Evolutionary conservation across 1,284 basidiomycete genomes (phyloP), one percentile per base, ranked within the genome.

Genomic region (Cryptococcus neoformans): DNA sequence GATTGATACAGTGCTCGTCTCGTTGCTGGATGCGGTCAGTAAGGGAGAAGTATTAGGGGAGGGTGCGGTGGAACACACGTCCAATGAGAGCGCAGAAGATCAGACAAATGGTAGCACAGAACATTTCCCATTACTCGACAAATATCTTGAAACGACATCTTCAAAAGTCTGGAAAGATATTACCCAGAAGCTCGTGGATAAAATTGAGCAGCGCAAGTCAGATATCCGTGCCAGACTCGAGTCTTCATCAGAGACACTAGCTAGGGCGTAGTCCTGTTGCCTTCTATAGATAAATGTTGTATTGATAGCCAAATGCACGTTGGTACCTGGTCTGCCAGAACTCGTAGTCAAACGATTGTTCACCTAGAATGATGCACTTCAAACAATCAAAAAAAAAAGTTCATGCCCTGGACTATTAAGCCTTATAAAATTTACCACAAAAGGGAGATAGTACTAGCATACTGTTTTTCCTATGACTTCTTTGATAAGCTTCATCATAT

Each of bases 1-100:
- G 2, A 89, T 99, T 52, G 96, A 99, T 79, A 89, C 90, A 0
- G 90, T 90, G 64, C 83, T 99, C 34, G 93, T 96, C 49, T 85
- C 84, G 28, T 77, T 98, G 49, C 78, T 99, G 66, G 95, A 99
- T 70, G 88, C 86, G 21, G 87, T 76, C 0, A 68, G 65, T 21
- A 76, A 78, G 59, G 76, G 76, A 5, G 72, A 76, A 36, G 35
- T 81, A 0, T 77, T 66, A 1, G 72, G 63, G n/a, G 65, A 59
- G 35, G 58, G 44, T 8, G 41, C 50, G 21, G 44, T 42, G 44
- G 49, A 46, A n/a, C n/a, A 28, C 16, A n/a, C 21, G 44, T 12
- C 8, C n/a, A 6, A 49, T 35, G 40, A 36, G 17, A 51, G 16
- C 2, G 46, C 6, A 6, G 35, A 44, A 7, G 49, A 41, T 40